Evolutionary conservation across 371 early-diverging fungal species (phyloP).

Genomic region (Mucor plumbeus): DNA sequence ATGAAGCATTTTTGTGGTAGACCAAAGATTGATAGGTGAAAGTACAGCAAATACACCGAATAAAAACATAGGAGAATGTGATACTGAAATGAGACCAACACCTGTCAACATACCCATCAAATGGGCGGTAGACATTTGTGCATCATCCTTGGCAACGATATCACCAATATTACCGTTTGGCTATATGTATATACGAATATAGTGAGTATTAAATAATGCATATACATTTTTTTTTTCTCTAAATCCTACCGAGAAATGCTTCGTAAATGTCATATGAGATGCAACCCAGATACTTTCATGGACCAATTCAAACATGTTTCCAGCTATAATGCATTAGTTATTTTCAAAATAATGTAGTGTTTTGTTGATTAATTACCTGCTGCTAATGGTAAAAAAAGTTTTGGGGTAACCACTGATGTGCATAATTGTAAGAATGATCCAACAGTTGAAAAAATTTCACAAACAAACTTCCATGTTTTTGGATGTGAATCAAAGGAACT

Average conservation of each 20-base stretch:
- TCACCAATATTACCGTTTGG: constrained; percentile 70
- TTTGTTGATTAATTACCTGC: constrained; percentile 33
- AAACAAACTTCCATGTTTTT: constrained; percentile 74
- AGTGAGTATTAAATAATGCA: neutral
- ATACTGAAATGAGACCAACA: constrained; percentile 61
- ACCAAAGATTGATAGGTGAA: constrained; percentile 63
- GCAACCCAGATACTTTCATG: constrained; percentile 73
- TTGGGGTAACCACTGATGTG: constrained; percentile 58
- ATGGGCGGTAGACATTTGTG: constrained; percentile 76
- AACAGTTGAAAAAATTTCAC: constrained; percentile 52
- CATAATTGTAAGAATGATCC: constrained; percentile 69
- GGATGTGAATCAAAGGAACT: constrained; percentile 76
- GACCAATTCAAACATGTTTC: constrained; percentile 65
- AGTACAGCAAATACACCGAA: constrained; percentile 61
- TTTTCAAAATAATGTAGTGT: neutral
- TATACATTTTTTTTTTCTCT: neutral
- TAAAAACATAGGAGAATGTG: constrained; percentile 63
- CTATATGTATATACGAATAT: constrained; percentile 20
- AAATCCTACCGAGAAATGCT: constrained; percentile 66
- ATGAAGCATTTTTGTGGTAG: constrained; percentile 59
- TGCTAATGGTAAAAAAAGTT: constrained; percentile 65
- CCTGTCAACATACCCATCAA: constrained; percentile 70
- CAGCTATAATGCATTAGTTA: constrained; percentile 30
- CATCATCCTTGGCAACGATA: constrained; percentile 76
- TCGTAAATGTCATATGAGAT: constrained; percentile 77